Evolutionary conservation across 208 protist genomes (phyloP), one percentile per base, ranked within the genome.

Genomic region (Endotrypanum monterogeii): DNA sequence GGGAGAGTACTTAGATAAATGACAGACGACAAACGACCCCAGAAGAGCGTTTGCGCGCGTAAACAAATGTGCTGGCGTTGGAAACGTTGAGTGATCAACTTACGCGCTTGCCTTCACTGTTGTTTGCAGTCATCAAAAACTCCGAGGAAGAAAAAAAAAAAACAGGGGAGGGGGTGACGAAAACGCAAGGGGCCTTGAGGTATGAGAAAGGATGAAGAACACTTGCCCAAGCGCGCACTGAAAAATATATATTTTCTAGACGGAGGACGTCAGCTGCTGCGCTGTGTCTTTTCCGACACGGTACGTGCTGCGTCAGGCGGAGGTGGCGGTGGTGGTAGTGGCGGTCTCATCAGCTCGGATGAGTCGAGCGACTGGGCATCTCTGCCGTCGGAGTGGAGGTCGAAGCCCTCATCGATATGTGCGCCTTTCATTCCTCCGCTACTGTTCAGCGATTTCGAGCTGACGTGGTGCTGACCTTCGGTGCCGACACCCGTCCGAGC

Each of bases 341-440:
- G 55, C 28, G 70, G 71, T 1, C 44, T 54, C 30, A 62, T 63
- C 54, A 75, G 66, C 41, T 60, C 63, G n/a, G 73, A 75, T 20
- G 80, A 84, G 54, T 81, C 67, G 1, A 81, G 68, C 28, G 80
- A 82, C 52, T 77, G 41, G 11, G 68, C 55, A 28, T 65, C 75
- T 23, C 70, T 70, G 46, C 50, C 67, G 65, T 56, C 58, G 20
- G 76, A 83, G 37, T 72, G 63, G 23, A 83, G 41, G 71, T 78
- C 80, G 48, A 84, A 80, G 20, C 56, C 12, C 32, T 67, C 76
- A 41, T 62, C 69, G 32, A 57, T 30, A n/a, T 61, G 28, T 35
- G 28, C 32, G 1, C 70, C 48, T 4, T 8, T 28, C 11, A 28
- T 14, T 30, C 60, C 48, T 28, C 65, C 68, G 56, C 32, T 73